These are phyloP conservation scores for Leishmania tarentolae DNA, from an alignment of 208 protist genomes.

Conservation along the genomic window DNA sequence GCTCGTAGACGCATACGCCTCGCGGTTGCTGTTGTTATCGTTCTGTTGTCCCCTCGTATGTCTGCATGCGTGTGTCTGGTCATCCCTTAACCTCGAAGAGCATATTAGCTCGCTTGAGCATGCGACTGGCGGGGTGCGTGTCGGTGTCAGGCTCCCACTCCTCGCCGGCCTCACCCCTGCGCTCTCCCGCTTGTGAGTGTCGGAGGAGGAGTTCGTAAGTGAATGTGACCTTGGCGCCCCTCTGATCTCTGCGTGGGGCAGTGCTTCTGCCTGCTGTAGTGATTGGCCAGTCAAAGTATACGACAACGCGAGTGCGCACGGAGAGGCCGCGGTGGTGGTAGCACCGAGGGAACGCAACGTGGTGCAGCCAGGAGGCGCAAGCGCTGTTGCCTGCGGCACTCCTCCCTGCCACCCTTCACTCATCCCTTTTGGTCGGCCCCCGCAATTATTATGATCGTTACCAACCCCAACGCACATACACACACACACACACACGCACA, in stretches of 20 bases:
- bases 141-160: neutral
- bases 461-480: neutral
- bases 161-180: neutral
- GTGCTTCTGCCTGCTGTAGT: neutral
- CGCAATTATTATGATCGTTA: neutral
- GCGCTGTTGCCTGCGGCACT: neutral
- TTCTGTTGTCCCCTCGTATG: neutral
- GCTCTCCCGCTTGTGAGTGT: neutral
- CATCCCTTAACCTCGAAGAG: neutral
- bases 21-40: slow-evolving; percentile 3
- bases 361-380: neutral
- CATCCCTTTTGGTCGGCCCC: neutral
- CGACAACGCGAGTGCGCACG: neutral
- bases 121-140: neutral
- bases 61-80: neutral
- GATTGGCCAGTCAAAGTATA: neutral
- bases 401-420: neutral
- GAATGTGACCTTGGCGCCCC: neutral
- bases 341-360: neutral
- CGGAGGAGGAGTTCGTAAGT: neutral
- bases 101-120: neutral
- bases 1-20: neutral
- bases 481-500: neutral
- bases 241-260: neutral
- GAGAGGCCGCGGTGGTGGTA: neutral